Conservation (phyloP, 1,139 yeast genomes). For the Blastobotrys persicus region DNA sequence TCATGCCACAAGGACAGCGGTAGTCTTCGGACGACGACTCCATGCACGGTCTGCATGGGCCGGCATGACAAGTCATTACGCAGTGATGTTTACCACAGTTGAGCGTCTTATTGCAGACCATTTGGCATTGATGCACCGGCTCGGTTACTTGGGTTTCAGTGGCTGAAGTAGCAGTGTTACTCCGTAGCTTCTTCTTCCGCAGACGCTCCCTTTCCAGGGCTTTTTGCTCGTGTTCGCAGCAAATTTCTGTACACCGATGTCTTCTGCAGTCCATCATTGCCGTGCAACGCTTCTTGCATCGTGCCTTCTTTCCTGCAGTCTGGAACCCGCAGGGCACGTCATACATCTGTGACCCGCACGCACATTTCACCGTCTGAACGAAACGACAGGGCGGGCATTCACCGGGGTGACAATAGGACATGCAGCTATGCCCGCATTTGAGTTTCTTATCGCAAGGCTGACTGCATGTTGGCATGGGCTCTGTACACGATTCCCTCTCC, state of each 20-base stretch:
- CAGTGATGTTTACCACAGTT: constrained; percentile 76
- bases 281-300: constrained; percentile 72
- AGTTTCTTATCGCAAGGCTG: constrained; percentile 58
- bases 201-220: constrained; percentile 64
- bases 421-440: constrained; percentile 71
- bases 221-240: constrained; percentile 66
- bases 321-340: constrained; percentile 63
- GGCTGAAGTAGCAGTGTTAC: constrained; percentile 26
- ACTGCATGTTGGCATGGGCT: constrained; percentile 74
- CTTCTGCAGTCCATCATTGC: constrained; percentile 76
- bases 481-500: constrained; percentile 53
- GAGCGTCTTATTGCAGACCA: constrained; percentile 62
- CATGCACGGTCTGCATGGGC: constrained; percentile 79
- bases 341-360: constrained; percentile 51
- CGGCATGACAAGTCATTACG: constrained; percentile 74
- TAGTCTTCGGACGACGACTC: constrained; percentile 82
- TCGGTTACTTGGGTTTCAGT: constrained; percentile 59
- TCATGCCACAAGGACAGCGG: constrained; percentile 80
- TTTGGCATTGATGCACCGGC: constrained; percentile 73
- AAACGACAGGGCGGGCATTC: constrained; percentile 63
- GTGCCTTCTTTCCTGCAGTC: constrained; percentile 52
- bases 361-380: constrained; percentile 47
- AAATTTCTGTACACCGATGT: constrained; percentile 66
- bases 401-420: constrained; percentile 71
- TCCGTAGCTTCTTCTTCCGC: constrained; percentile 46